Conservation (phyloP, 352 stramenopile genomes). For the Globisporangium spinosum region DNA sequence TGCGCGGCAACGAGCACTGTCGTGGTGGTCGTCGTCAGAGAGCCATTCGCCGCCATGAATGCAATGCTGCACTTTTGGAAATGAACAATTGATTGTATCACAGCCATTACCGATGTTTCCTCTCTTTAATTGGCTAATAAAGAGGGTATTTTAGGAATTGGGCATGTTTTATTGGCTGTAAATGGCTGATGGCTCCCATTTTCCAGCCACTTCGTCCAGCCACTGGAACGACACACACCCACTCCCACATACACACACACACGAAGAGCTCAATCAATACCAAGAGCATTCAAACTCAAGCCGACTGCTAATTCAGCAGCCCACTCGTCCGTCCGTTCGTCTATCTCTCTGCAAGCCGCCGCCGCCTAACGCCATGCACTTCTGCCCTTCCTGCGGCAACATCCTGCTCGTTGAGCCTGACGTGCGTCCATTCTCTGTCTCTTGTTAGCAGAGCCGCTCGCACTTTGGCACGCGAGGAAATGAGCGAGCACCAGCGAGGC, state of each 20-base stretch:
- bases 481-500: neutral
- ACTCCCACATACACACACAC: too few relatives aligned
- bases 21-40: neutral
- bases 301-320: neutral
- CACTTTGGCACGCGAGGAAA: neutral
- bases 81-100: neutral
- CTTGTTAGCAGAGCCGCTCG: slow-evolving; percentile 3
- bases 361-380: slow-evolving; percentile 58
- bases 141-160: neutral
- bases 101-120: neutral
- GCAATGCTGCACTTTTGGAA: neutral
- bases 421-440: slow-evolving; percentile 29
- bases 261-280: too few relatives aligned
- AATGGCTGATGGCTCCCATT: neutral
- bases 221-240: slow-evolving; percentile 1
- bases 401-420: slow-evolving; percentile 88
- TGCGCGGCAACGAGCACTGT: slow-evolving; percentile 11
- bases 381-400: slow-evolving; percentile 89
- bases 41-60: neutral
- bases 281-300: neutral
- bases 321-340: neutral
- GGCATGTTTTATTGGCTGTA: slow-evolving; percentile 9
- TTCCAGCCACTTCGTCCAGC: slow-evolving; percentile 7
- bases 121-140: slow-evolving; percentile 2
- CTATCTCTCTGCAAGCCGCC: neutral